Evolutionary conservation across 2,329 filamentous ascomycete species (phyloP), one percentile per base, ranked within the genome.

Genomic region (Aschersonia sp.): DNA sequence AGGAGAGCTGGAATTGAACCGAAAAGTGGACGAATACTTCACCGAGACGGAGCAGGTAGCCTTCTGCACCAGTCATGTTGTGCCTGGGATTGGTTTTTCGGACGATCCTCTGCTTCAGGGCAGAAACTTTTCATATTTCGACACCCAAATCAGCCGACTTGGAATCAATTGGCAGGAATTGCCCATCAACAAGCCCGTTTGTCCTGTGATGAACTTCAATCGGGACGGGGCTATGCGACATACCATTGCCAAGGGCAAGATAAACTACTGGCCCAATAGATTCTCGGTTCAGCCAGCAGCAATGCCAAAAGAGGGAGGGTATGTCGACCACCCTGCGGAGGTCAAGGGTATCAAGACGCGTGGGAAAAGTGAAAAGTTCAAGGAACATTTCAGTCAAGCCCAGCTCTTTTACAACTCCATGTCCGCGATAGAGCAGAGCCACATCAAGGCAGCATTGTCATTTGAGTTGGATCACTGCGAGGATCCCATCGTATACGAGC

Each of bases 351-450:
- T 85, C 59, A 91, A 92, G 68, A 68, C 73, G 20, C 78, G 86
- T 9, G 68, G 81, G 5, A 71, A 77, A 58, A 84, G 79, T 53
- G 73, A 73, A 54, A 91, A 91, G 66, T 91, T 91, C 71, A 75
- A 72, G 53, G 85, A 92, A 52, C 84, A 91, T 60, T 78, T 77
- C 64, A 81, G 75, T 45, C 86, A 92, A 61, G 85, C 86, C 0
- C 84, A 89, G 59, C 69, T 91, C 2, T 92, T 92, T 68, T 91
- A 80, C 68, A 91, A 91, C 68, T 89, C 83, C 12, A 64, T 91
- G 54, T 77, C 78, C 0, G 65, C 72, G 0, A 68, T 78, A 3
- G 86, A 91, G 63, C 80, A 84, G 64, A 75, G 84, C 52, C 82
- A 85, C 57, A 57, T 87, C 20, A 70, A 84, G 61, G 82, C 85